Base-by-base conservation (phyloP, 1,139 yeast genomes). In the Suhomyces bribrorum region DNA sequence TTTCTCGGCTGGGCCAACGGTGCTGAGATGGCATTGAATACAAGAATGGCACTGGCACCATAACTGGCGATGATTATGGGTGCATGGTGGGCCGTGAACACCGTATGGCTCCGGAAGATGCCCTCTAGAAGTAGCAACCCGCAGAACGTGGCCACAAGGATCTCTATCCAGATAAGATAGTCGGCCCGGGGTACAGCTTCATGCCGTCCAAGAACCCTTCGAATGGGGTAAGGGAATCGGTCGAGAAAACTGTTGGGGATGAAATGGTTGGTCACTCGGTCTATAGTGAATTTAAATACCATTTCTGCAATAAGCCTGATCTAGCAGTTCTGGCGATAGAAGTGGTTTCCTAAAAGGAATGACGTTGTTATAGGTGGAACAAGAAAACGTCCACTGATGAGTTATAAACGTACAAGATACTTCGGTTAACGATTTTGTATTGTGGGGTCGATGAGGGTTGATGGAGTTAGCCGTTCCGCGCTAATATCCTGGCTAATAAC, bases 1-100 rank as follows among this genome's bases (percentile, higher is more conserved):
- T 75, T 79, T 38, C 88, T 59, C 0, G 89, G 89, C 58, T 83
- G 89, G 1, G 86, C 81, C 35, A 83, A 61, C 1, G 89, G 88
- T 0, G 76, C 76, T 31, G 59, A 71, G 13, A 66, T 62, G 0
- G 80, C 76, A 52, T 82, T 82, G 58, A 77, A 83, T 33, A 81
- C 65, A 15, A 83, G 62, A 28, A 83, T 76, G 3, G 87, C 85
- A 1, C 83, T 65, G 1, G 89, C 89, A 9, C 86, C 87, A 49
- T 74, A 79, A 46, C 79, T 70, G 2, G 88, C 87, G 26, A 82
- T 65, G 7, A 82, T 64, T n/a, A 67, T 59, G 0, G 85, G 83
- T 0, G 80, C 75, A 40, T 67, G 62, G 43, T 69, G 69, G 13
- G 46, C 37, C 5, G 62, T 52, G 50, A 80, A 80, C 1, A 69